Evolutionary conservation across 495 filamentous ascomycete genomes (phyloP), one percentile per base, ranked within the genome.

Genomic region (Pyrenula massariospora): DNA sequence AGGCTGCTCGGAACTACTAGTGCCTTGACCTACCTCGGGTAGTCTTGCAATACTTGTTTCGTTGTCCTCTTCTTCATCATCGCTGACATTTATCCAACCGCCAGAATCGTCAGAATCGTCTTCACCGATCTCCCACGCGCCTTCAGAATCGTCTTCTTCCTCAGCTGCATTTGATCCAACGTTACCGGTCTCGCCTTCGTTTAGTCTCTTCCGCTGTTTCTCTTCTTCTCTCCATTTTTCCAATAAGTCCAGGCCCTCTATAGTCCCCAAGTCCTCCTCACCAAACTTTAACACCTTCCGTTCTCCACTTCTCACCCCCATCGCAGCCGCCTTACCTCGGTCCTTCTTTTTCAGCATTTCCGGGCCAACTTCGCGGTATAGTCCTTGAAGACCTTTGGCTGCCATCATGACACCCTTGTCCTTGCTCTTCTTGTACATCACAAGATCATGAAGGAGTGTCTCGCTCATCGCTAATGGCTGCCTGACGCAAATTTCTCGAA

Each of bases 341-440:
- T 95, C 91, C 59, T 89, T 82, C 72, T 89, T 89, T 73, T 86
- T 85, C 50, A 99, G 76, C 81, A 96, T 85, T 57, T 91, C 85
- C 0, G 94, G 86, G 24, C 85, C 89, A 22, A 95, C 83, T 63
- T 97, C 91, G 55, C 94, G 79, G 70, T 91, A 99, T 1, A 99
- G 78, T 60, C 86, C 85, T 53, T 97, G 80, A 12, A 99, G 73
- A 56, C 91, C 91, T 63, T 91, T 88, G 12, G 91, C 89, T 15
- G 92, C 94, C 92, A 99, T 97, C 77, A 94, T 87, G 12, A 94
- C 89, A 58, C 91, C 91, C 71, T 97, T 97, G 65, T 99, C 94
- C 64, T 97, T 97, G 66, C 88, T 93, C 72, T 92, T 95, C 57
- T 90, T 81, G 70, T 99, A 99, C 81, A 91, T 84, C 12, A 96